Base-by-base conservation (phyloP, 2,329 filamentous ascomycete species). In the Xylaria hypoxylon region DNA sequence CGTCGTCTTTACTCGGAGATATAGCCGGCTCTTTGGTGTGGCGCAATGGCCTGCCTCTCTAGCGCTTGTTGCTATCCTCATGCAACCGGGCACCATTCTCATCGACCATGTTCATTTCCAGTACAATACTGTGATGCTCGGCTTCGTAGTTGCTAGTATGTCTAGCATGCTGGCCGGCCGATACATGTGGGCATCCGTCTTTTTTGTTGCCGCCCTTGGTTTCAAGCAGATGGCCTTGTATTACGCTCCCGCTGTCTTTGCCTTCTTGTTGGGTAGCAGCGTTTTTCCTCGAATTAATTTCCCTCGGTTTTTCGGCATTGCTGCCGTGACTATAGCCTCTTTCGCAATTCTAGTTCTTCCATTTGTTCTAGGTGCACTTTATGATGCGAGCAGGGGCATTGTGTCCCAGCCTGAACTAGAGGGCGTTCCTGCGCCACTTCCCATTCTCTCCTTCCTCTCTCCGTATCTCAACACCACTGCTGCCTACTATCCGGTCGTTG, bases 221-320 rank as follows among this genome's bases (percentile, higher is more conserved):
- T 99, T 98, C 85, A 99, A 99, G 83, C 96, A 99, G 79, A 99
- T 99, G 96, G 95, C 95, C 0, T 85, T 99, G 17, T 99, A 98
- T 82, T 99, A 97, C 79, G 94, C 96, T 2, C 94, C 96, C 15
- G 90, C 91, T 22, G 90, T 98, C 64, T 98, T 98, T 78, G 91
- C 93, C 35, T 99, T 94, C 76, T 88, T 99, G 1, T 83, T 98
- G 0, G 96, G 95, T 8, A 89, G 90, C 75, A 97, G 94, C 76
- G 73, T 96, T n/a, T 90, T 90, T 69, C 94, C 94, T 0, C 84
- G 84, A 11, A 80, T 94, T 73, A 90, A 91, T 62, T 73, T 90
- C 2, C 77, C 85, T 0, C 89, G 93, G 2, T 87, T 98, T 26
- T 71, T 96, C 4, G 87, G 87, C 7, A 95, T 98, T 69, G 90